Base-by-base conservation (phyloP, 768 basidiomycete species). In the Punctularia strigosozonata region DNA sequence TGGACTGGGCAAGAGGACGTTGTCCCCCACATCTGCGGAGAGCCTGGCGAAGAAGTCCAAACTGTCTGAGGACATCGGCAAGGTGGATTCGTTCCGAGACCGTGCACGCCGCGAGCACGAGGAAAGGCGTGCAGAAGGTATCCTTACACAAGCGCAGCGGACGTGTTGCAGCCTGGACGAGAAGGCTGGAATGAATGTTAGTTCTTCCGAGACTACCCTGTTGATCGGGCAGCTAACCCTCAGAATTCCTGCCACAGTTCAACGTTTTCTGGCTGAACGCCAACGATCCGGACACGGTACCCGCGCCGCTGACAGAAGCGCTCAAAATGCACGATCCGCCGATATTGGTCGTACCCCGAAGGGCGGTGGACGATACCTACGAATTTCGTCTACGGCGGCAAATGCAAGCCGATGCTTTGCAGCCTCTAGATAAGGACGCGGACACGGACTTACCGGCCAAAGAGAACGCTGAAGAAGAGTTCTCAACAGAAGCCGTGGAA, bases 241-340 rank as follows among this genome's bases (percentile, higher is more conserved):
- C 25, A 15, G 18, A 20, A 37, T 43, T n/a, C 36, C 43, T 50
- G 25, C 26, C 18, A 31, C 49, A 91, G 88, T 87, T 88, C 58
- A 87, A 89, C 50, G 73, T 82, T 23, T 62, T 87, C 20, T 86
- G 80, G 76, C 64, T 91, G 38, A 73, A 88, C 51, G 77, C 84
- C 2, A 63, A 65, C 39, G 68, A 77, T 50, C 57, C 61, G 5
- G 72, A 78, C 26, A 62, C 81, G 22, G 77, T 88, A 50, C 85
- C 88, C 13, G 53, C 63, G 18, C 77, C 73, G 5, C 59, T 91
- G 30, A 54, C 75, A 40, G 75, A 82, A 18, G 71, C 70, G 2
- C 51, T 88, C 35, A 49, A 55, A 25, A n/a, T n/a, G 47, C 64
- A 73, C 26, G 61, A 63, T 28, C 52, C 54, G 5, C 34, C 50